phyloP scores from a whole-genome alignment of 371 early-diverging fungal species.

The Dichotomocladium elegans region DNA sequence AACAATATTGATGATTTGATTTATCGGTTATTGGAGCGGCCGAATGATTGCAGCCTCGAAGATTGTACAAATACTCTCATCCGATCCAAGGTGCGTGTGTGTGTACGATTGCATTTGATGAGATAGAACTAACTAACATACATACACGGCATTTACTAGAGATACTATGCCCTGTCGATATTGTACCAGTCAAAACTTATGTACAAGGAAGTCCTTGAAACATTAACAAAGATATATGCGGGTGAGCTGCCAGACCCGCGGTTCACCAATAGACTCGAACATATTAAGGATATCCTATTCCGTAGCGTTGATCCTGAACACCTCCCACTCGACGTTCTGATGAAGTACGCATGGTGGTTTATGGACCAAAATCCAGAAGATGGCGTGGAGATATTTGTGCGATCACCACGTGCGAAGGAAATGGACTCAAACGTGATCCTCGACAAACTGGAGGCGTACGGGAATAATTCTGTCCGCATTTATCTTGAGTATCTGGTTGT shows the following conservation, averaged over 20 bases:
- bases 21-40: constrained; percentile 41
- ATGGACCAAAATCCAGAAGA: constrained; percentile 42
- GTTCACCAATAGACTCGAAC: constrained; percentile 47
- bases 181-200: constrained; percentile 55
- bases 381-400: constrained; percentile 48
- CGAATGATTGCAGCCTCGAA: constrained; percentile 53
- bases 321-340: constrained; percentile 29
- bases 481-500: constrained; percentile 62
- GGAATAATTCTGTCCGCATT: constrained; percentile 32
- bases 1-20: constrained; percentile 35
- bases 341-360: constrained; percentile 62
- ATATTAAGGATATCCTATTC: constrained; percentile 46
- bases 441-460: constrained; percentile 33
- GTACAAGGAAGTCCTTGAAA: constrained; percentile 52
- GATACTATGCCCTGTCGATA: constrained; percentile 62
- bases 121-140: not conserved
- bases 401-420: constrained; percentile 43
- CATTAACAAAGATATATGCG: constrained; percentile 58
- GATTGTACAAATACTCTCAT: constrained; percentile 44
- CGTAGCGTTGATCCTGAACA: constrained; percentile 25
- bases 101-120: not conserved
- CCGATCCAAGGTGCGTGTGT: constrained; percentile 36
- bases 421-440: constrained; percentile 57
- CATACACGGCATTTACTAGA: constrained; percentile 16
- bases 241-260: constrained; percentile 51